Conservation (phyloP, 805 yeast genomes). For the Grigorovia yakushimaensis region DNA sequence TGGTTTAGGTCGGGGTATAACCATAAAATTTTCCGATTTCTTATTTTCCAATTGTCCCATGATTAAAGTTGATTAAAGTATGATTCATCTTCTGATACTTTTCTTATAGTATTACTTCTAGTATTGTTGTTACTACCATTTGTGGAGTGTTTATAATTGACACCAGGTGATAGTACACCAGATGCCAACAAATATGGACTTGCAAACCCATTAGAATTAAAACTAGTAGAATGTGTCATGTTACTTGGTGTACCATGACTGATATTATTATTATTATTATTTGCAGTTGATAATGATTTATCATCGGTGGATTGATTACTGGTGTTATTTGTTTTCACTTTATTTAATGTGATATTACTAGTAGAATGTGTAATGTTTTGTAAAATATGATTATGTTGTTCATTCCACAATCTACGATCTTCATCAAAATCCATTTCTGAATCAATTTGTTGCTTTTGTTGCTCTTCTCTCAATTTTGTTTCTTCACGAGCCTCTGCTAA, state of each 20-base stretch:
- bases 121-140: conserved; percentile 9
- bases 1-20: too few species aligned
- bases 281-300: conserved; percentile 6
- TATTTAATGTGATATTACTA: neutral
- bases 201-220: conserved; percentile 40
- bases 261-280: conserved; percentile 4
- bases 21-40: too few species aligned
- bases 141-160: conserved; percentile 1
- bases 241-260: neutral
- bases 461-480: conserved; percentile 45
- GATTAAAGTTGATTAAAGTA: neutral
- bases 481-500: conserved; percentile 75
- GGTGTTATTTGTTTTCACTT: conserved; percentile 1
- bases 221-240: conserved; percentile 13
- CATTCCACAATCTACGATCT: conserved; percentile 24
- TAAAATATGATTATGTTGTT: conserved; percentile 15
- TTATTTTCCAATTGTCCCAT: too few species aligned
- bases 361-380: neutral
- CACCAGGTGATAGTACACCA: conserved; percentile 46
- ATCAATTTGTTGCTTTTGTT: conserved; percentile 15
- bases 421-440: conserved; percentile 18
- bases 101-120: conserved; percentile 1
- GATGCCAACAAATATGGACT: conserved; percentile 63
- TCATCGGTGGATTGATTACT: conserved; percentile 17
- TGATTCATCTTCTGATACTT: neutral